Evolutionary conservation across 2,329 filamentous ascomycete genomes (phyloP), one percentile per base, ranked within the genome.

Genomic region (Aspergillus spinulosporus): DNA sequence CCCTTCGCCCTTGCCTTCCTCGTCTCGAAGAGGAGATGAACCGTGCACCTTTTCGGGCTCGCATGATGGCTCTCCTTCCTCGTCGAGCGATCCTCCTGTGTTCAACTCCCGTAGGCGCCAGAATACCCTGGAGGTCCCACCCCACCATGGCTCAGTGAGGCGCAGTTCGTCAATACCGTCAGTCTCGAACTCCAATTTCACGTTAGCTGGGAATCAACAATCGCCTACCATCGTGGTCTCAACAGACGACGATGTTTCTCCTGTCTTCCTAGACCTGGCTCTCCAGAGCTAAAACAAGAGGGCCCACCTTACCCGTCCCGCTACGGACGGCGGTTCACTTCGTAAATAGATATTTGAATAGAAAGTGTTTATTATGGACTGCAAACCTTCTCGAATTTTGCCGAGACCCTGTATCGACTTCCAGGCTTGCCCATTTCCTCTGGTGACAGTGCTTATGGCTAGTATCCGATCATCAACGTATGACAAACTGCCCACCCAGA

Each of bases 71-170:
- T 15, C 8, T 4, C 26, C 43, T 21, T 21, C 21, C 21, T 21
- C 21, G 3, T 28, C 39, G n/a, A 26, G 12, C 7, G 42, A 46
- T 12, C 49, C 31, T 12, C 32, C 26, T 6, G 1, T 32, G 5
- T 3, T 11, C 11, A 3, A 26, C 11, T 4, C 42, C 29, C 34
- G 50, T 26, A 39, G 8, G 42, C 50, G 50, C 7, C 43, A 37
- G 2, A 46, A 52, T 39, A 52, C 50, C 2, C n/a, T 52, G n/a
- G 50, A 52, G 12, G 50, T 52, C 4, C 50, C 50, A 12, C 14
- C 26, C 9, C 50, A 40, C 8, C 50, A 46, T 36, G 43, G 21
- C 14, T 2, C 50, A 1, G 5, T 31, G 9, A 31, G 43, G n/a
- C 34, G 50, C 43, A 46, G 34, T 2, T 32, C 32, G 1, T 52